Evolutionary conservation across 345 rosid genomes (phyloP), one percentile per base, ranked within the genome.

Genomic region (Eucalyptus rudis): DNA sequence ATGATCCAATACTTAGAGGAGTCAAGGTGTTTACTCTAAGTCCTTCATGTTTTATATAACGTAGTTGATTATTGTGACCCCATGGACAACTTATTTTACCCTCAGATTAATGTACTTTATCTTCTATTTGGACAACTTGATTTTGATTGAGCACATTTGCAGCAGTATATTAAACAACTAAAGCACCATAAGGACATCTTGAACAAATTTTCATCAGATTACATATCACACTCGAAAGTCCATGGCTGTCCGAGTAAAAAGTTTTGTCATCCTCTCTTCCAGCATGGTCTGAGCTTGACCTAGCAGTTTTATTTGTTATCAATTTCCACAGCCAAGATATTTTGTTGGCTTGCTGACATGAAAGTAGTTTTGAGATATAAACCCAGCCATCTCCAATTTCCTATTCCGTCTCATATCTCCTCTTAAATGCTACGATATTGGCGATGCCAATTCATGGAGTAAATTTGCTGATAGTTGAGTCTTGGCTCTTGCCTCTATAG

Each of bases 1-100:
- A 95, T 90, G 99, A 97, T 91, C 98, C 99, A 87, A 91, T 97
- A 89, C 99, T 97, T 71, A 88, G 92, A 87, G 96, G 96, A 87
- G 99, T 96, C 47, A 97, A 97, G 99, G 99, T 97, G 88, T 92
- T 24, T 88, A 27, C 83, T 36, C 24, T 36, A 20, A 43, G 76
- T 49, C 58, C 59, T 58, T 81, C n/a, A 44, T 49, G 89, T 64
- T 87, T 49, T 13, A 31, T 19, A 17, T 49, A 5, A n/a, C 11
- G 40, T 49, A 50, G 59, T 86, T 7, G 10, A 85, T 86, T 49
- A 51, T 36, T 27, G 33, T 33, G 45, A 50, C 29, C 12, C 83
- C 83, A 76, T 76, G 83, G 83, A 76, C 47, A 6, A 76, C 47
- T 76, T 64, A n/a, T 64, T 10, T 40, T 68, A 33, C 43, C 13